Evolutionary conservation across 208 protist genomes (phyloP), one percentile per base, ranked within the genome.

Genomic region (Strigomonas galati): DNA sequence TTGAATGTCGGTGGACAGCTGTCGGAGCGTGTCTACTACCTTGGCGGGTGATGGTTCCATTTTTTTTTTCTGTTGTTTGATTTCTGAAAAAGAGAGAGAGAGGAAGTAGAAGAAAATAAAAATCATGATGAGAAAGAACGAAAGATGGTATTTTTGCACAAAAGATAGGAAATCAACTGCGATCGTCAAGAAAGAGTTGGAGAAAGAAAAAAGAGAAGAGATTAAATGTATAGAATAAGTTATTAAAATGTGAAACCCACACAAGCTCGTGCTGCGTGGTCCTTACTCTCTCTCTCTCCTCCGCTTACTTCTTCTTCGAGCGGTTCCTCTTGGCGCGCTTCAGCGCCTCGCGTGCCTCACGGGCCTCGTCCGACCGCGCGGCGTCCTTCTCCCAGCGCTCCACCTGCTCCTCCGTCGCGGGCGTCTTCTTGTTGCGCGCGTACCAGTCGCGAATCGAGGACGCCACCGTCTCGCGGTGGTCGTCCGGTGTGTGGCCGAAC

Each of bases 381-480:
- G 71, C 69, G 27, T 92, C 83, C 2, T 37, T 35, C 43, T 81
- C 65, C 83, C 77, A 87, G 6, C 67, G 62, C 46, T 74, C 59
- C 35, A 85, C 24, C 56, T 85, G 72, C 2, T 79, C 77, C 24
- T 65, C 55, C 2, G 71, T 80, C n/a, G 76, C 76, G 27, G 85
- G 89, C 0, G 40, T 63, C 68, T 79, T 82, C 51, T 64, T 76
- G 66, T 91, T 87, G 35, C 78, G 69, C 60, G 66, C 28, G 67
- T 90, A 88, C 89, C 90, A 95, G 48, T 87, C 86, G 24, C 85
- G 78, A 0, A 95, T 83, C 44, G 73, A 81, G 19, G 80, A 68
- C 0, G 90, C 84, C 43, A 92, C 61, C 0, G 90, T 84, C 44
- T 92, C 78, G 17, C 76, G 73, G 70, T 93, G 85, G 55, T 95